These are phyloP conservation scores for Tillandsia leiboldiana DNA, from an alignment of 176 grass and related monocot species.

Conservation along the genomic window DNA sequence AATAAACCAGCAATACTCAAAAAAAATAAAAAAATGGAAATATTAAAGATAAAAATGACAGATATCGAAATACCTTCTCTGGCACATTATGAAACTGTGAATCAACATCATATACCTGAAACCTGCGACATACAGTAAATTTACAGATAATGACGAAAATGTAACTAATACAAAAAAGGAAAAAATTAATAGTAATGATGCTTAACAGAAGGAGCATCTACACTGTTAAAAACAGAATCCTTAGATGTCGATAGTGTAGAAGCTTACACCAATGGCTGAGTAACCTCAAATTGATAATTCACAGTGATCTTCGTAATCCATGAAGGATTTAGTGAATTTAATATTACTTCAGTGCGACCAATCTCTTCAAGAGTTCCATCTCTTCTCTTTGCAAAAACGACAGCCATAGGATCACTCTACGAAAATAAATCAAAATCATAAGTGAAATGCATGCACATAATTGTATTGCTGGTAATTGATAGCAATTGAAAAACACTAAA, in stretches of 20 bases:
- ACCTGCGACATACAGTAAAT: conserved; percentile 36
- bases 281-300: conserved; percentile 87
- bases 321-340: conserved; percentile 59
- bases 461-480: not conserved
- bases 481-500: not conserved
- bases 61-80: conserved; percentile 59
- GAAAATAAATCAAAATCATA: conserved; percentile 5
- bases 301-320: conserved; percentile 72
- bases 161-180: conserved; percentile 4
- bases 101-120: conserved; percentile 75
- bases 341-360: conserved; percentile 88
- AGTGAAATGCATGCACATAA: not conserved
- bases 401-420: conserved; percentile 72
- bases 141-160: conserved; percentile 23
- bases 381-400: conserved; percentile 57
- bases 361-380: conserved; percentile 86
- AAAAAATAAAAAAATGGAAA: conserved; percentile 6
- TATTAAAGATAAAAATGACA: not conserved
- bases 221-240: not conserved
- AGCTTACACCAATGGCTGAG: conserved; percentile 88
- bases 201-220: not conserved
- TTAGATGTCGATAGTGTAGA: conserved; percentile 5
- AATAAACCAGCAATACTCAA: not conserved
- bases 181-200: not conserved
- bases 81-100: conserved; percentile 62